Conservation (phyloP, 257 asterid species). For the Solanum virginianum region DNA sequence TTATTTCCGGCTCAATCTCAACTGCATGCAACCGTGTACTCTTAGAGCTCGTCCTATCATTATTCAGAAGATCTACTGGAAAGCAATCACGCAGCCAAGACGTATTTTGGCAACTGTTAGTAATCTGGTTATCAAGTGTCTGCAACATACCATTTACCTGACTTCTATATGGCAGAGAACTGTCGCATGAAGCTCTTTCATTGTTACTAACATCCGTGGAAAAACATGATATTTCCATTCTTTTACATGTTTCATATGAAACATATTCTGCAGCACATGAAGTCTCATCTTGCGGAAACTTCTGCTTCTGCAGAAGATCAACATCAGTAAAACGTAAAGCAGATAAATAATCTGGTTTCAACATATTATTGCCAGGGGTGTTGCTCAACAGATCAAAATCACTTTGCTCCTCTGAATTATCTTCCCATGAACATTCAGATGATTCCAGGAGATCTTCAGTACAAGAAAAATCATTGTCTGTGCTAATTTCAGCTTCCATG, state of each 20-base stretch:
- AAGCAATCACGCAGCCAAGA: slow-evolving; percentile 8
- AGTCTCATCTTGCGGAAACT: slow-evolving; percentile 10
- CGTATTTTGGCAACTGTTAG: slow-evolving; percentile 15
- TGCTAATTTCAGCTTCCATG: slow-evolving; percentile 36
- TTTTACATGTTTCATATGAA: slow-evolving; percentile 12
- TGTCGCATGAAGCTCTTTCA: slow-evolving; percentile 1
- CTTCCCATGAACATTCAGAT: slow-evolving; percentile 57
- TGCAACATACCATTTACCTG: slow-evolving; percentile 11
- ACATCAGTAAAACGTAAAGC: slow-evolving; percentile 40
- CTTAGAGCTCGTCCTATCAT: slow-evolving; percentile 10
- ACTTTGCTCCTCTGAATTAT: slow-evolving; percentile 40
- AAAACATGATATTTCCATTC: slow-evolving; percentile 8
- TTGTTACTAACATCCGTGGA: slow-evolving; percentile 6
- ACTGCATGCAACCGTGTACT: slow-evolving; percentile 21
- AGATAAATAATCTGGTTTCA: slow-evolving; percentile 46
- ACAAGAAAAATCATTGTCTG: slow-evolving; percentile 26
- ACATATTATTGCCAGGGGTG: slow-evolving; percentile 2
- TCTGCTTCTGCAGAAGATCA: slow-evolving; percentile 19
- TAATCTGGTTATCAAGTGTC: slow-evolving; percentile 15
- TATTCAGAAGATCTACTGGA: not conserved
- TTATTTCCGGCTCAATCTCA: slow-evolving; percentile 19
- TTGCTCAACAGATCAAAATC: slow-evolving; percentile 25
- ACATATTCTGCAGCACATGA: slow-evolving; percentile 17
- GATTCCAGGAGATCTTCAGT: slow-evolving; percentile 52
- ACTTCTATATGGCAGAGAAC: not conserved